Base-by-base conservation (phyloP, 345 rosid species). In the Arabidopsis arenosa region DNA sequence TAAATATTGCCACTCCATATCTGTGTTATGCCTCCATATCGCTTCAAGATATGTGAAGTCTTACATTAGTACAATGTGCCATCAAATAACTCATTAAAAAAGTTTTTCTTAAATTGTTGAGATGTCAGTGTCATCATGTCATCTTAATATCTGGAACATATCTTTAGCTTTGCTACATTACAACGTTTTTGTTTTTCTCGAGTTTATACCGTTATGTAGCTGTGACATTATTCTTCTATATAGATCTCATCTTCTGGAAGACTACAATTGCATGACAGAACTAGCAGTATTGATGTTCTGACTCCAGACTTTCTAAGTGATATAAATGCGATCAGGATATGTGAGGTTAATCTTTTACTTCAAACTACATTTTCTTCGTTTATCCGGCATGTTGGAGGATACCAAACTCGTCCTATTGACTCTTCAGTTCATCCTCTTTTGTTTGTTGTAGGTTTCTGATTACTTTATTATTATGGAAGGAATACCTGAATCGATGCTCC, bases 171-270 rank as follows among this genome's bases (percentile, higher is more conserved):
- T 36, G 15, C 1, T 77, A 51, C 54, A 35, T 48, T 36, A 62
- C 12, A 35, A 47, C 61, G 21, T 63, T 37, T 67, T 33, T 59
- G 9, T 7, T 63, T 63, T 47, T 9, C 63, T 66, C 9, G 15
- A 51, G 49, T 23, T 4, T 33, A 8, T 64, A 18, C 67, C 36
- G 40, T 40, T 49, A 35, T 78, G 48, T 65, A 65, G 68, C 68
- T 59, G 56, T 59, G 59, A 53, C 58, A 15, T 36, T 60, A 26
- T 66, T 61, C 35, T 49, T 69, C 39, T 58, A 1, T 57, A 35
- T 80, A 87, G 98, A 72, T 86, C 62, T 87, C 86, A 72, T 77
- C 85, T 51, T 85, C 90, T 56, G 96, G 95, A 86, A 87, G 85
- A 79, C 77, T 92, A 70, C 96, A 90, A 81, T 72, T 94, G 64